These are phyloP conservation scores for Aureobasidium lini DNA, from an alignment of 2,329 filamentous ascomycete species.

Conservation along the genomic window DNA sequence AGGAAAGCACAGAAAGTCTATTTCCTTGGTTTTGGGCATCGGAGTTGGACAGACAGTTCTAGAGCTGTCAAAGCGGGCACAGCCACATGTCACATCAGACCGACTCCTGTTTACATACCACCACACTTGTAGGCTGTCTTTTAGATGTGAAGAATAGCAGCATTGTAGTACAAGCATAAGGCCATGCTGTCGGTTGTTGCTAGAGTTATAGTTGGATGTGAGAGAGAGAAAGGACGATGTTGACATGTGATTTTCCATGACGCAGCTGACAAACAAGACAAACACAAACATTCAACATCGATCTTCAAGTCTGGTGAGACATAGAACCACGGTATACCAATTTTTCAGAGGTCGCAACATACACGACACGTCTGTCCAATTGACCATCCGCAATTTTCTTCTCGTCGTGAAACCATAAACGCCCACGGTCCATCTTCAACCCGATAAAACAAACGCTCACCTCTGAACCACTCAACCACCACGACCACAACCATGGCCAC, in stretches of 20 bases:
- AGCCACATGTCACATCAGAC: neutral
- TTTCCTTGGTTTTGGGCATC: neutral
- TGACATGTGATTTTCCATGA: neutral
- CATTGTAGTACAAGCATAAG: too few relatives aligned
- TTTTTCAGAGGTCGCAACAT: neutral
- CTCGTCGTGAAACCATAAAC: too few relatives aligned
- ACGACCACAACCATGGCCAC: neutral
- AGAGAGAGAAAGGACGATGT: neutral
- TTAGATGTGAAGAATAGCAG: too few relatives aligned
- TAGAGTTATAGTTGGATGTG: neutral
- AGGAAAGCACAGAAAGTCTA: neutral
- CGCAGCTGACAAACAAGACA: slow-evolving; percentile 6
- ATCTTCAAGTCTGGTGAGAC: neutral
- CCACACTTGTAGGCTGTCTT: too few relatives aligned
- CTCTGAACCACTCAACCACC: neutral
- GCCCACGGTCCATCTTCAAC: too few relatives aligned
- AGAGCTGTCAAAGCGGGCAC: neutral
- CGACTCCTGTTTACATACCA: neutral
- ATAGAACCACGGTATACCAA: neutral
- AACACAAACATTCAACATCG: slow-evolving; percentile 6
- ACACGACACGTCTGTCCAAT: too few relatives aligned
- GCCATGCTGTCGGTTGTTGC: too few relatives aligned
- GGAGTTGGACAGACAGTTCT: neutral
- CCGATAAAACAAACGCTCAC: neutral
- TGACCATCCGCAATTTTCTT: too few relatives aligned